Percentiles rank a stretch among this genome's conserved stretches.
These are phyloP conservation scores for Cyclostephanos invisitatus DNA, from an alignment of 108 stramenopile genomes.

Conservation along the genomic window DNA sequence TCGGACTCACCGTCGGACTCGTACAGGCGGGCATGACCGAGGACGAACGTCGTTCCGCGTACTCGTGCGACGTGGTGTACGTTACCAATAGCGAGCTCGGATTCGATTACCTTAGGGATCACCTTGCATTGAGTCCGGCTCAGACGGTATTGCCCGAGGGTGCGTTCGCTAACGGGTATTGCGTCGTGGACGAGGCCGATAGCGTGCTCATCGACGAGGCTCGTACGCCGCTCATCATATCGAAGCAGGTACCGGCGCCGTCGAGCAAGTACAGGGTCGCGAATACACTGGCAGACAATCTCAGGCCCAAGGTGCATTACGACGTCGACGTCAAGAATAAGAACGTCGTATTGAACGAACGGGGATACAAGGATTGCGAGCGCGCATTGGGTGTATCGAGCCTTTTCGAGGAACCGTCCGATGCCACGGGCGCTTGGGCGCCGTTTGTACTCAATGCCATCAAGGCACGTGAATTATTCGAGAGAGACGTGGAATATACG, in stretches of 20 bases:
- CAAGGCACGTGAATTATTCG: slow-evolving; percentile 94
- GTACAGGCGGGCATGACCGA: slow-evolving; percentile 88
- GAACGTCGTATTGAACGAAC: slow-evolving; percentile 83
- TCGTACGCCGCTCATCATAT: slow-evolving; percentile 94
- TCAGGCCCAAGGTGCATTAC: slow-evolving; percentile 89
- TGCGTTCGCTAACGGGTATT: slow-evolving; percentile 80
- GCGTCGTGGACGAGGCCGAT: slow-evolving; percentile 96
- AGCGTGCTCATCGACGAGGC: slow-evolving; percentile 97
- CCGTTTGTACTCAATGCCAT: slow-evolving; percentile 88
- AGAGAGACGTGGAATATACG: slow-evolving; percentile 88
- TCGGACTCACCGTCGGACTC: slow-evolving; percentile 92
- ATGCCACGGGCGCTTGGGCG: slow-evolving; percentile 85
- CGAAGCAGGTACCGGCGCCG: slow-evolving; percentile 86
- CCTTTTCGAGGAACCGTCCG: slow-evolving; percentile 79
- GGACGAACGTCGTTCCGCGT: slow-evolving; percentile 79
- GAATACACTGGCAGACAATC: slow-evolving; percentile 70
- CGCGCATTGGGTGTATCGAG: slow-evolving; percentile 79
- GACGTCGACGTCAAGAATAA: slow-evolving; percentile 93
- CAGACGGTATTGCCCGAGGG: slow-evolving; percentile 82
- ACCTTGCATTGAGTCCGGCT: slow-evolving; percentile 74
- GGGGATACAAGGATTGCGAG: slow-evolving; percentile 87
- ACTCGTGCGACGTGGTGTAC: slow-evolving; percentile 93
- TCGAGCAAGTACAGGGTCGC: slow-evolving; percentile 83
- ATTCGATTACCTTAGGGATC: slow-evolving; percentile 94
- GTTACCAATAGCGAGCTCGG: slow-evolving; percentile 95